Evolutionary conservation across 768 basidiomycete genomes (phyloP).

Genomic region (Boletus reticuloceps): DNA sequence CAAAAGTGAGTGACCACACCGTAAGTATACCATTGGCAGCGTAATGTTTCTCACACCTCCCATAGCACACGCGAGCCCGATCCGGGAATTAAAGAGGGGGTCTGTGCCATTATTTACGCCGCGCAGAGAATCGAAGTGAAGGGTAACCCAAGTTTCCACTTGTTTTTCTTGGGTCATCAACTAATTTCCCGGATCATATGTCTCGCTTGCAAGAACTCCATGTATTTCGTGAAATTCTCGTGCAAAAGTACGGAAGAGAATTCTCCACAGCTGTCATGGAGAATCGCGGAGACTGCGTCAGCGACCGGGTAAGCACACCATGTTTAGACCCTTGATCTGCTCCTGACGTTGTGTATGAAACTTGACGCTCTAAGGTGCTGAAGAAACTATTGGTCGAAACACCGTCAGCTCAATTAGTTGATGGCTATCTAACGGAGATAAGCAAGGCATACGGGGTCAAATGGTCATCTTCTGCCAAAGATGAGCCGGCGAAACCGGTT

Average conservation of each 20-base stretch:
- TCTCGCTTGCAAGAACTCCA: conserved; percentile 80
- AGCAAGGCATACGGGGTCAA: conserved; percentile 80
- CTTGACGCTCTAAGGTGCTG: conserved; percentile 50
- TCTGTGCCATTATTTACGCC: conserved; percentile 85
- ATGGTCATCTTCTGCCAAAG: conserved; percentile 51
- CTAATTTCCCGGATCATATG: not conserved
- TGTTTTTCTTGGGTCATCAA: not conserved
- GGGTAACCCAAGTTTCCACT: conserved; percentile 41
- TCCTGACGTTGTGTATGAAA: conserved; percentile 2
- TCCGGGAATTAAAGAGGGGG: conserved; percentile 80
- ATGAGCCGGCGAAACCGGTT: conserved; percentile 40
- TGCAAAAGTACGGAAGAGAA: conserved; percentile 94
- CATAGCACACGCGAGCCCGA: conserved; percentile 80
- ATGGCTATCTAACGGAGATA: conserved; percentile 87
- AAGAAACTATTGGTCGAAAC: conserved; percentile 70
- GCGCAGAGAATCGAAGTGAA: conserved; percentile 90
- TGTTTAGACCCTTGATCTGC: not conserved
- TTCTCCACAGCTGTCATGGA: conserved; percentile 86
- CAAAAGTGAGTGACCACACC: conserved; percentile 56
- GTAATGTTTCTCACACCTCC: conserved; percentile 7
- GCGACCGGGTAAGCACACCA: conserved; percentile 62
- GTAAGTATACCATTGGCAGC: conserved; percentile 1
- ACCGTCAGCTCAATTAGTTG: conserved; percentile 73
- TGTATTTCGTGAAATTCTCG: conserved; percentile 85
- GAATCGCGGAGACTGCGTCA: conserved; percentile 78